Evolutionary conservation across 139 green algal genomes (phyloP).

Genomic region (Choricystis sp.): DNA sequence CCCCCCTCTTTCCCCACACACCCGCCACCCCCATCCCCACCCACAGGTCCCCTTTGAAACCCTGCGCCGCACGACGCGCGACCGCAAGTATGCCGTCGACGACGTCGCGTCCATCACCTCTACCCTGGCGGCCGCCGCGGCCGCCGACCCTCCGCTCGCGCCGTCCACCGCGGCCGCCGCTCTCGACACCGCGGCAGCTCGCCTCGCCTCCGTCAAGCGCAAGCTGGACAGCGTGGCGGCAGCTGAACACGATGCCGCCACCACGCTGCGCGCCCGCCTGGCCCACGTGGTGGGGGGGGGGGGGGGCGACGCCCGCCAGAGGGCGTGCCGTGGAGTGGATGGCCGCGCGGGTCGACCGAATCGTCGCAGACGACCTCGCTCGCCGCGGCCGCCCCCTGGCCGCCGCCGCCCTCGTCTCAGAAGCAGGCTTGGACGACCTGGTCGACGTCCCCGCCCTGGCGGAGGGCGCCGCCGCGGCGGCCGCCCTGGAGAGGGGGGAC

Average conservation of each 20-base stretch:
- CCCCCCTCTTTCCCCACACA: too few relatives aligned
- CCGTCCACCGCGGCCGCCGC: background rate
- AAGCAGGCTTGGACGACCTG: background rate
- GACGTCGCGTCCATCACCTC: conserved; percentile 12
- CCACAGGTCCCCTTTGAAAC: conserved; percentile 55
- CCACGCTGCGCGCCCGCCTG: background rate
- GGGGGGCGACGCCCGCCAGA: too few relatives aligned
- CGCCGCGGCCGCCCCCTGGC: too few relatives aligned
- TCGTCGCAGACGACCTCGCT: background rate
- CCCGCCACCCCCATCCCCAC: background rate
- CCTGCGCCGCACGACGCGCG: conserved; percentile 52
- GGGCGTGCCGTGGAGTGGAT: background rate
- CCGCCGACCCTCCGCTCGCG: background rate
- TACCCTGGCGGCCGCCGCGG: conserved; percentile 3
- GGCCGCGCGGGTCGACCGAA: background rate
- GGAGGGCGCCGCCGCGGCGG: too few relatives aligned
- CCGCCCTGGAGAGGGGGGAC: background rate
- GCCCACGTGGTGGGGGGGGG: background rate
- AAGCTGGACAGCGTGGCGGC: too few relatives aligned
- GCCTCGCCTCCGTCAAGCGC: conserved; percentile 50
- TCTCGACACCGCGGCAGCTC: conserved; percentile 22
- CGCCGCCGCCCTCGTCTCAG: background rate
- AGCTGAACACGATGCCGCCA: too few relatives aligned
- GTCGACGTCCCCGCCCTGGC: background rate
- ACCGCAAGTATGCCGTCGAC: conserved; percentile 59